Evolutionary conservation across 352 stramenopile species (phyloP).

Genomic region (Globisporangium barbulae): DNA sequence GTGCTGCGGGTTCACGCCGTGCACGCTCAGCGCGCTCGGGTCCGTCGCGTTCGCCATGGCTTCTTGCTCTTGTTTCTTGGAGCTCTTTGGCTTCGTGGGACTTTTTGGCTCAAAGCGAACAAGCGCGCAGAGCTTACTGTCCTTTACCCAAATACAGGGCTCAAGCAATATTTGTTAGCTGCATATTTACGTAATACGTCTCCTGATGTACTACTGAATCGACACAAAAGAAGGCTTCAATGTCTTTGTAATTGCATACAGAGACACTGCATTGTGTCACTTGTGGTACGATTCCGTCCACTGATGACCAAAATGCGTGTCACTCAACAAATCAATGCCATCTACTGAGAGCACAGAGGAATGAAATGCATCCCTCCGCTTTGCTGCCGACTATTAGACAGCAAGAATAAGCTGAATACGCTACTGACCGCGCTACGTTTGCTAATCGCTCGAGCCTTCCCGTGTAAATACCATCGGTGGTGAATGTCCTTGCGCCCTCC

Average conservation of each 20-base stretch:
- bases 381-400: too few relatives aligned
- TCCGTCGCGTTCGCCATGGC: constrained; percentile 89
- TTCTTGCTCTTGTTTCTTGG: neutral
- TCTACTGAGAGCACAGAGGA: neutral
- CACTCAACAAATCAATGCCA: constrained; percentile 6
- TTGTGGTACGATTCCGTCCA: neutral
- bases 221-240: neutral
- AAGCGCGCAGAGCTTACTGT: neutral
- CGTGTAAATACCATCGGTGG: too few relatives aligned
- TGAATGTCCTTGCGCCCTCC: too few relatives aligned
- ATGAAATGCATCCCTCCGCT: too few relatives aligned
- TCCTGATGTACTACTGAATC: neutral
- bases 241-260: neutral
- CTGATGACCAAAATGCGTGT: constrained; percentile 2
- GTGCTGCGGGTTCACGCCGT: constrained; percentile 97
- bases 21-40: constrained; percentile 85
- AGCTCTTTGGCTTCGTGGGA: neutral
- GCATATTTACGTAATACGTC: constrained; percentile 6
- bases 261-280: neutral
- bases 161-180: neutral
- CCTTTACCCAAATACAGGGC: neutral
- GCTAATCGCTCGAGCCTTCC: too few relatives aligned
- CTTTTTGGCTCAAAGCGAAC: neutral
- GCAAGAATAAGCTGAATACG: too few relatives aligned
- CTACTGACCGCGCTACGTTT: too few relatives aligned